phyloP scores from a whole-genome alignment of 192 early-diverging fungal genomes.

The Backusella australiensis region DNA sequence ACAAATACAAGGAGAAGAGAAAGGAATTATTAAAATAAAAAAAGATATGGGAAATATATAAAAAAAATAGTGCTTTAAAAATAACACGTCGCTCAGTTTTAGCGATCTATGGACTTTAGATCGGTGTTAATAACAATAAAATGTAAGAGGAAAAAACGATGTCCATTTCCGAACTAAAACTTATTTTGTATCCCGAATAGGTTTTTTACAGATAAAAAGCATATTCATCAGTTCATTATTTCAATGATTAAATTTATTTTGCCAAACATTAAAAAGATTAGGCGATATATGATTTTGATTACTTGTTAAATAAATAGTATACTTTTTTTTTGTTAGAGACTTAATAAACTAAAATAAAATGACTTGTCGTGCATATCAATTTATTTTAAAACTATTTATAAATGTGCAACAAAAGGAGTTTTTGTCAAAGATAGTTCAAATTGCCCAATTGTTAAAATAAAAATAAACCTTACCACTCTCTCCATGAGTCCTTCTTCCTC shows the following conservation, averaged over 20 bases:
- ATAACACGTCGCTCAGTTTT: neutral
- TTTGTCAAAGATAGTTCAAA: neutral
- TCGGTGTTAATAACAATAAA: slow-evolving; percentile 6
- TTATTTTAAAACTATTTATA: neutral
- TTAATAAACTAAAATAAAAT: neutral
- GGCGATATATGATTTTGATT: neutral
- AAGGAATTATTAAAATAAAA: neutral
- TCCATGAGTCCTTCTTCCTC: neutral
- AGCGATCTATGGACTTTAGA: neutral
- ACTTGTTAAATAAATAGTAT: neutral
- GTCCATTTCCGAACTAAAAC: neutral
- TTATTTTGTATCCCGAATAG: neutral
- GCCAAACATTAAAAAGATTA: slow-evolving; percentile 2
- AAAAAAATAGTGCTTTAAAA: neutral
- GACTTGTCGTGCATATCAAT: neutral
- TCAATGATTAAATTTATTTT: slow-evolving; percentile 1
- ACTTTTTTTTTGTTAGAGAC: neutral
- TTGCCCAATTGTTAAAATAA: neutral
- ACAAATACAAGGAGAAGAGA: neutral
- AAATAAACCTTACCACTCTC: neutral
- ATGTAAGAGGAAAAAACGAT: neutral
- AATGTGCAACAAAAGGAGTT: neutral
- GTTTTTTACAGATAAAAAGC: neutral
- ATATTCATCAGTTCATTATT: neutral
- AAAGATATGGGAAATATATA: neutral